Conservation (phyloP, 1,284 basidiomycete species). For the Sporisorium iseilematis-ciliati region DNA sequence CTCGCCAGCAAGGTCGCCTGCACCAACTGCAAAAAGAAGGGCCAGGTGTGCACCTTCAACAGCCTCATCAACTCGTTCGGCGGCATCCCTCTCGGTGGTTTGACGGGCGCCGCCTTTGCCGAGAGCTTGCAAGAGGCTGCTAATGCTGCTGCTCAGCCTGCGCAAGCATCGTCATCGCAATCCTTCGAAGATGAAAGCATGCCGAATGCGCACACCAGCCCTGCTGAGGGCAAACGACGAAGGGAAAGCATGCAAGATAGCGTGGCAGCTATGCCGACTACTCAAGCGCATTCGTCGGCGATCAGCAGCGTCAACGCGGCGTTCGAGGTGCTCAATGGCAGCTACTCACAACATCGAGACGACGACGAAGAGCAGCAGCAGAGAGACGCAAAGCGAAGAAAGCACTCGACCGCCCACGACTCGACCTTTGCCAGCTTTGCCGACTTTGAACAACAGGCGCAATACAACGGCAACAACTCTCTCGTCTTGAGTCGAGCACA, state of each 20-base stretch:
- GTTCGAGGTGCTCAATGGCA: slow-evolving; percentile 29
- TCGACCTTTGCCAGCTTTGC: slow-evolving; percentile 4
- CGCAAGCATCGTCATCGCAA: neutral
- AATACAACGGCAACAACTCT: slow-evolving; percentile 1
- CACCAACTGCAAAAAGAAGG: slow-evolving; percentile 45
- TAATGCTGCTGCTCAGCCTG: neutral
- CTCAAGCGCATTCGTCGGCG: neutral
- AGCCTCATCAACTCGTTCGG: slow-evolving; percentile 49
- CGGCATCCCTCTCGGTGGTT: slow-evolving; percentile 36
- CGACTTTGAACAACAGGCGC: slow-evolving; percentile 9
- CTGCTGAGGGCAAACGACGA: neutral
- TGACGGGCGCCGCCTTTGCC: slow-evolving; percentile 36
- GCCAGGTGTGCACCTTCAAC: slow-evolving; percentile 49
- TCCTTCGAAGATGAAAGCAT: neutral
- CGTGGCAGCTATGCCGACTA: neutral
- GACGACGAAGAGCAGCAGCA: neutral
- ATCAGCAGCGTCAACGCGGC: slow-evolving; percentile 32
- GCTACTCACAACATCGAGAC: neutral
- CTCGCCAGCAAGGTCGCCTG: slow-evolving; percentile 42
- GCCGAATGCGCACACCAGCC: slow-evolving; percentile 2
- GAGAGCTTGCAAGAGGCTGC: slow-evolving; percentile 32
- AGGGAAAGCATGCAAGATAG: slow-evolving; percentile 10
- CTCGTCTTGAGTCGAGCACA: slow-evolving; percentile 36
- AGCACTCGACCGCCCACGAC: slow-evolving; percentile 2
- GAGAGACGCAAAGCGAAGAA: slow-evolving; percentile 19